Evolutionary conservation across 352 stramenopile genomes (phyloP).

Genomic region (Globisporangium spiculum): DNA sequence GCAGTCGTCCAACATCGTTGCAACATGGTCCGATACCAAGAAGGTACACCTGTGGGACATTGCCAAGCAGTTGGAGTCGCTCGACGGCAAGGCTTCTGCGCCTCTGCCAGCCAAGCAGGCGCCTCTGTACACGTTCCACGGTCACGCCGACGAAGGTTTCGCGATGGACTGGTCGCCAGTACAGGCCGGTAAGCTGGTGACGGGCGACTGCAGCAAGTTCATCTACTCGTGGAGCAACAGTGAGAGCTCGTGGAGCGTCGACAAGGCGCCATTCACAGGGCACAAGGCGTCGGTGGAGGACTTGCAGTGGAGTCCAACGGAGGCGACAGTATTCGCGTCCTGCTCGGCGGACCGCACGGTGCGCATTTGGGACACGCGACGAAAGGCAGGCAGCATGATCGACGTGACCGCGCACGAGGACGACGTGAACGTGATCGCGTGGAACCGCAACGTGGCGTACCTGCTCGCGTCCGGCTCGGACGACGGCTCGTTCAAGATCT

Average conservation of each 20-base stretch:
- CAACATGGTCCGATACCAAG: constrained; percentile 95
- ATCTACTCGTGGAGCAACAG: constrained; percentile 94
- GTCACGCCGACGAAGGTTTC: constrained; percentile 96
- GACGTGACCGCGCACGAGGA: constrained; percentile 91
- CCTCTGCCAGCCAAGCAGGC: constrained; percentile 54
- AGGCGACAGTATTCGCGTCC: constrained; percentile 95
- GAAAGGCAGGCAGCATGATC: constrained; percentile 92
- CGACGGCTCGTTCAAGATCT: constrained; percentile 97
- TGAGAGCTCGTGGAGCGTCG: constrained; percentile 75
- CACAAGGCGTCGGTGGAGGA: constrained; percentile 96
- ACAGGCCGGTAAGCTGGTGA: constrained; percentile 88
- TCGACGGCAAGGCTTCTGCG: constrained; percentile 75
- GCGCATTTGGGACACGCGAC: constrained; percentile 97
- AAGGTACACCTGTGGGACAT: constrained; percentile 97
- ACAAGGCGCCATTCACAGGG: constrained; percentile 90
- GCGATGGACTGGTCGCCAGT: constrained; percentile 97
- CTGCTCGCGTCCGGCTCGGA: constrained; percentile 97
- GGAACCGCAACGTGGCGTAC: constrained; percentile 98
- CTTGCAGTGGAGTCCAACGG: constrained; percentile 97
- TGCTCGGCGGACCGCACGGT: constrained; percentile 94
- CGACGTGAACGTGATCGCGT: constrained; percentile 99
- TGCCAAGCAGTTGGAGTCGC: constrained; percentile 81
- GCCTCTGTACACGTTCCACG: constrained; percentile 92
- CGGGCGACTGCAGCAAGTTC: constrained; percentile 95
- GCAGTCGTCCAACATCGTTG: constrained; percentile 95